Conservation (phyloP, 176 grass and related monocot species). For the Pharus latifolius region DNA sequence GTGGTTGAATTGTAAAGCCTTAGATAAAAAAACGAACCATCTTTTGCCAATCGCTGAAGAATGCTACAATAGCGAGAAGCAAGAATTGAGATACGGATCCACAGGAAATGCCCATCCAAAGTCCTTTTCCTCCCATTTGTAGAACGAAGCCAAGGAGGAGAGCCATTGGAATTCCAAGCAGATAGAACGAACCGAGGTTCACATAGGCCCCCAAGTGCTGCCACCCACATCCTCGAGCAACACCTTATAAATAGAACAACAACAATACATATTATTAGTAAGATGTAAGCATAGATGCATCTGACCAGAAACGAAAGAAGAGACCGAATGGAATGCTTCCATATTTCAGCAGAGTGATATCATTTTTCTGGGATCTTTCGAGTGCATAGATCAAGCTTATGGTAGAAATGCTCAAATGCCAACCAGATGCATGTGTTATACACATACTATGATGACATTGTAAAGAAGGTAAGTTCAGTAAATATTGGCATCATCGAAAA, state of each 20-base stretch:
- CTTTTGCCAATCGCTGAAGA: conserved; percentile 73
- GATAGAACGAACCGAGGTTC: conserved; percentile 74
- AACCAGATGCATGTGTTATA: neutral
- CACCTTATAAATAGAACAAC: conserved; percentile 29
- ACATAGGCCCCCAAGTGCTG: conserved; percentile 88
- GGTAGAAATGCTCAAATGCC: neutral
- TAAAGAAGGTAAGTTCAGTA: neutral
- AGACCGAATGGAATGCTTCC: neutral
- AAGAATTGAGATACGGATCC: conserved; percentile 55
- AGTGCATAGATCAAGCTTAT: neutral
- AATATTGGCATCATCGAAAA: neutral
- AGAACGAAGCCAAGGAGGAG: conserved; percentile 53
- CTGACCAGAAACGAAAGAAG: neutral
- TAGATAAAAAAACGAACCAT: conserved; percentile 39
- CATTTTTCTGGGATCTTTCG: neutral
- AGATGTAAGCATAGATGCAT: neutral
- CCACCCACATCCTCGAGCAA: conserved; percentile 83
- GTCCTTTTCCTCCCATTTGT: conserved; percentile 61
- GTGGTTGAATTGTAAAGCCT: neutral
- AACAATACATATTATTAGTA: neutral
- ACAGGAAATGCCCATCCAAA: conserved; percentile 74
- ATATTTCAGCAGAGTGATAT: neutral
- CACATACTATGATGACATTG: no score
- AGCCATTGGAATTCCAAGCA: conserved; percentile 60
- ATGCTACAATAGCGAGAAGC: conserved; percentile 47